phyloP scores from a whole-genome alignment of 768 basidiomycete species.

The Russula vinacea region DNA sequence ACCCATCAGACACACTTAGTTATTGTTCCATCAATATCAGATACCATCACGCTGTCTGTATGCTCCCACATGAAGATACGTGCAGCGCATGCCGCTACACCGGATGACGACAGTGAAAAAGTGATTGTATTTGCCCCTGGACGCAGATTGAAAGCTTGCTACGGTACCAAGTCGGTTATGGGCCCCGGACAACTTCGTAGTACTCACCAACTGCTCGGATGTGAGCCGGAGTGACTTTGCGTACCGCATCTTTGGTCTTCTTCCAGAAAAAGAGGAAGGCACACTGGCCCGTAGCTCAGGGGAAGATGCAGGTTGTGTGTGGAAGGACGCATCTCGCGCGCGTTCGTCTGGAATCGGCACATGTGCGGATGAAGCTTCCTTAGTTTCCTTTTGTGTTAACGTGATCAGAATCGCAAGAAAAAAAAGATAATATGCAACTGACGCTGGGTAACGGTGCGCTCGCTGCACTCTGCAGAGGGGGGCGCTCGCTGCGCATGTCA shows the following conservation, averaged over 20 bases:
- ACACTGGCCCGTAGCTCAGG: constrained; percentile 1
- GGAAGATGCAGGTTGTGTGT: constrained; percentile 4
- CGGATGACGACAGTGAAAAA: constrained; percentile 85
- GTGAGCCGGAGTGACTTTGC: constrained; percentile 92
- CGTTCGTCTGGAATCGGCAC: constrained; percentile 5
- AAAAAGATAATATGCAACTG: background rate
- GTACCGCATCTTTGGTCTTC: constrained; percentile 50
- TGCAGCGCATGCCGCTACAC: constrained; percentile 80
- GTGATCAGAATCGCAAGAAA: background rate
- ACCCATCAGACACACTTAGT: constrained; percentile 66
- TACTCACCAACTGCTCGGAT: constrained; percentile 87
- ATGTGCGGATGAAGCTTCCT: background rate
- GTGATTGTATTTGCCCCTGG: constrained; percentile 88
- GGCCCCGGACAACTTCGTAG: background rate
- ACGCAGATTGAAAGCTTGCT: constrained; percentile 85
- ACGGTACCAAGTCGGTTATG: constrained; percentile 11
- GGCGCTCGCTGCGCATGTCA: constrained; percentile 4
- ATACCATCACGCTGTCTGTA: constrained; percentile 86
- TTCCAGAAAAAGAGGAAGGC: constrained; percentile 1
- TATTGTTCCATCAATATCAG: constrained; percentile 98
- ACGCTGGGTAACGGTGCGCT: constrained; percentile 9
- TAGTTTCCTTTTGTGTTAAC: background rate
- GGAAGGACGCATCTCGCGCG: background rate
- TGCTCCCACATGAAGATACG: constrained; percentile 95
- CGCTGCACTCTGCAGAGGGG: constrained; percentile 5